Conservation (phyloP, 2,329 filamentous ascomycete species). For the Penicillium hesseltinei region DNA sequence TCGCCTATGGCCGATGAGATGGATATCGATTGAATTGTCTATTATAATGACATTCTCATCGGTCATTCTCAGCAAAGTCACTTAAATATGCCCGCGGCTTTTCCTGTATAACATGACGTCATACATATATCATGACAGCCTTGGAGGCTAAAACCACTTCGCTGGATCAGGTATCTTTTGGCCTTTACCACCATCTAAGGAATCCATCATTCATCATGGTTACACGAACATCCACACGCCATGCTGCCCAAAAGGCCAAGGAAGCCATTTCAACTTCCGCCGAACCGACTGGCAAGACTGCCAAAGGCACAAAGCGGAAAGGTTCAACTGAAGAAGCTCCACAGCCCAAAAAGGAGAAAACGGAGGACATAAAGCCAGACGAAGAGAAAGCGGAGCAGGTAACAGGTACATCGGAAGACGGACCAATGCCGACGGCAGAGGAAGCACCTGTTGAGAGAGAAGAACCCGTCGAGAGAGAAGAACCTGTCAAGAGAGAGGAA, state of each 20-base stretch:
- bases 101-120: conserved; percentile 33
- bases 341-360: conserved; percentile 42
- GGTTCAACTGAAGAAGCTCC: conserved; percentile 26
- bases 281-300: conserved; percentile 28
- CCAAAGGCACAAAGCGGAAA: conserved; percentile 43
- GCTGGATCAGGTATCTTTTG: not conserved
- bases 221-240: conserved; percentile 42
- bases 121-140: conserved; percentile 20
- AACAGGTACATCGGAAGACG: not conserved
- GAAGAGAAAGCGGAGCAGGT: conserved; percentile 18
- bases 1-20: conserved; percentile 28
- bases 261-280: conserved; percentile 38
- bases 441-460: conserved; percentile 12
- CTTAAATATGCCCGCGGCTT: not conserved
- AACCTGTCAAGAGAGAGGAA: too few relatives aligned
- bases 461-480: not conserved
- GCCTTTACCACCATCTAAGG: not conserved
- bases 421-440: conserved; percentile 8
- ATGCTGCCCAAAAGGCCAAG: conserved; percentile 46
- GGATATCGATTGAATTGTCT: conserved; percentile 34
- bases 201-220: conserved; percentile 23
- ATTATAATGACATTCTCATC: not conserved
- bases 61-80: not conserved
- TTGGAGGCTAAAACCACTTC: not conserved
- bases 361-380: conserved; percentile 22